Evolutionary conservation across 2,329 filamentous ascomycete genomes (phyloP), one percentile per base, ranked within the genome.

Genomic region (Trichoderma cornu-damae): DNA sequence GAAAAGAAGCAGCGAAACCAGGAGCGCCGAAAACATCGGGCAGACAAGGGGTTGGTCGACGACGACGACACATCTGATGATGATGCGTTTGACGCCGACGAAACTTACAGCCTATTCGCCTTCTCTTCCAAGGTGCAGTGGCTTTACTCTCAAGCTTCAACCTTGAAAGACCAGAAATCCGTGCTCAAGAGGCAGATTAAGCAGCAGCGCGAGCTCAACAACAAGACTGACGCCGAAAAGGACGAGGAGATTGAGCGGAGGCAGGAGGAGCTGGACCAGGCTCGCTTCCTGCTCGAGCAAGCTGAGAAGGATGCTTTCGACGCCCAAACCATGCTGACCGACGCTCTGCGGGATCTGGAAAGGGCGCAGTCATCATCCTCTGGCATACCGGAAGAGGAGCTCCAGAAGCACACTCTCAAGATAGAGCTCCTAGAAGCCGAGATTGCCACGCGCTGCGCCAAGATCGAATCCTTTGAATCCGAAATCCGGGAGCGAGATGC

Each of bases 111-210:
- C 1, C 74, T 96, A 3, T 77, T 81, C 20, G 89, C 86, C 18
- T 95, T 97, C 69, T 87, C 85, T 14, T 77, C 82, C 7, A 90
- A 89, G 66, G 85, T 97, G 1, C 87, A 91, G 65, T 88, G 85
- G 74, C 76, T 96, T 4, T 90, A 91, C 67, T 79, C 80, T 38
- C 88, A 90, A 59, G 83, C 90, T n/a, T 87, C 86, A 16, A 83
- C 83, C 18, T 77, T 96, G 34, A 86, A 89, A 61, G 89, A 96
- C 65, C 92, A 97, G 69, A 95, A 96, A 69, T 84, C 85, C 48
- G 92, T 96, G 20, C 79, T 97, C 7, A 88, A 93, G 66, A 85
- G 91, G 42, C 92, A 97, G 70, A 93, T 96, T 66, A 93, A 96
- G 74, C 92, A 97, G 69, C 93, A 97, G 73, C 88, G 92, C 59